Percentiles rank a stretch among this genome's conserved stretches.
These are phyloP conservation scores for Gypsophila paniculata DNA, from an alignment of 179 eudicot genomes.

Conservation along the genomic window DNA sequence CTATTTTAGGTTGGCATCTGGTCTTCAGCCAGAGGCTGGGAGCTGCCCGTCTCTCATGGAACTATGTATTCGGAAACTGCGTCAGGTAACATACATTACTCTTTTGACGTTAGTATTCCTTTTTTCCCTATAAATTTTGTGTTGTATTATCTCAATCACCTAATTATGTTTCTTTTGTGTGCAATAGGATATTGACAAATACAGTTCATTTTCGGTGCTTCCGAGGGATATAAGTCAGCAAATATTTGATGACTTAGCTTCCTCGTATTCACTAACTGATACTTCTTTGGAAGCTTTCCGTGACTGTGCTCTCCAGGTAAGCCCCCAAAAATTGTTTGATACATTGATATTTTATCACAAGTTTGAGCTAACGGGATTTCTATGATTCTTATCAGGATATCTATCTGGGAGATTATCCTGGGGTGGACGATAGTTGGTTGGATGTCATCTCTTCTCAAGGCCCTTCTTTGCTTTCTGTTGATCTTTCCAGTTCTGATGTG, in stretches of 20 bases:
- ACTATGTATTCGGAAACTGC: conserved; percentile 56
- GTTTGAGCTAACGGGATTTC: conserved; percentile 14
- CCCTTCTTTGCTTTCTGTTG: conserved; percentile 69
- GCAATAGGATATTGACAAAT: conserved; percentile 59
- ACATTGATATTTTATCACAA: conserved; percentile 2
- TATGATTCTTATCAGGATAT: conserved; percentile 53
- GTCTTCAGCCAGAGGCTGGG: conserved; percentile 37
- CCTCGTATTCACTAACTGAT: conserved; percentile 52
- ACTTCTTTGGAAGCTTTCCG: conserved; percentile 65
- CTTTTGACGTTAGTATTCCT: neutral
- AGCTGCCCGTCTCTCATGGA: conserved; percentile 75
- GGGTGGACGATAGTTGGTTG: conserved; percentile 72
- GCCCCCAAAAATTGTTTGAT: conserved; percentile 8
- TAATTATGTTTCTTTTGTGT: conserved; percentile 5
- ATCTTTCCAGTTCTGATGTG: conserved; percentile 81
- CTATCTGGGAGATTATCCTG: conserved; percentile 75
- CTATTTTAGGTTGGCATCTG: conserved; percentile 43
- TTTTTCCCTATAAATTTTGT: neutral
- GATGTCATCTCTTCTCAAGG: conserved; percentile 77
- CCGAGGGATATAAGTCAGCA: conserved; percentile 90
- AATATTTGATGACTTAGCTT: conserved; percentile 74
- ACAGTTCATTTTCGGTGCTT: conserved; percentile 56
- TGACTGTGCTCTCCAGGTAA: conserved; percentile 85
- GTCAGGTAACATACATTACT: conserved; percentile 39
- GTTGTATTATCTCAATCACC: neutral